These are phyloP conservation scores for Strobilomyces dryophilus DNA, from an alignment of 768 basidiomycete genomes.

Conservation along the genomic window DNA sequence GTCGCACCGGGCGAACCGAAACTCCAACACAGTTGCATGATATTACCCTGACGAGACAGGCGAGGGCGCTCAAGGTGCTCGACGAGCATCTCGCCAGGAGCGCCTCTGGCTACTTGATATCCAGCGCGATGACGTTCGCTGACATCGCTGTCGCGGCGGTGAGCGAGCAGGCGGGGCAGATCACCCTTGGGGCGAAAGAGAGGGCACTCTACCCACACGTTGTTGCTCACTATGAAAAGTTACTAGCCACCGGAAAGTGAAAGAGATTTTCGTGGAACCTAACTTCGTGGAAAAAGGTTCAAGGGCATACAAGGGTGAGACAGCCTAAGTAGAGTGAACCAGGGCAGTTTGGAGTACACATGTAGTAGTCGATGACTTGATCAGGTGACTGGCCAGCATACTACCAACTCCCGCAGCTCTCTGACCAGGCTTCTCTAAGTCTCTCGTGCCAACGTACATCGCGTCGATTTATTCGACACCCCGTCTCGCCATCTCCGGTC, in stretches of 20 bases:
- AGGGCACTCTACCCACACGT: constrained; percentile 23
- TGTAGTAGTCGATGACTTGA: too few species aligned
- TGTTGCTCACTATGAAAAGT: constrained; percentile 26
- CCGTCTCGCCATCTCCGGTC: too few species aligned
- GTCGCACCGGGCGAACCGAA: background rate
- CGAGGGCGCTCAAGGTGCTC: constrained; percentile 22
- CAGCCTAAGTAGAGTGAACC: background rate
- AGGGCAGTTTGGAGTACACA: too few species aligned
- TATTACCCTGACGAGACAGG: constrained; percentile 14
- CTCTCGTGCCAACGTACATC: too few species aligned
- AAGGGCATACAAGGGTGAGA: constrained; percentile 9
- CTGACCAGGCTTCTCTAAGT: too few species aligned
- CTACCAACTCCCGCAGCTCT: too few species aligned
- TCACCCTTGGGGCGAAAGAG: constrained; percentile 26
- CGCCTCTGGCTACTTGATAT: constrained; percentile 20
- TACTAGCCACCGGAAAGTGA: constrained; percentile 14
- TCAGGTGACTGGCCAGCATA: too few species aligned
- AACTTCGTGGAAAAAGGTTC: constrained; percentile 17
- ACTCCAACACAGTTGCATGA: constrained; percentile 14
- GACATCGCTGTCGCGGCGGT: constrained; percentile 23
- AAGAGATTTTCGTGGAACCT: constrained; percentile 15
- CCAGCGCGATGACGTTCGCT: constrained; percentile 22
- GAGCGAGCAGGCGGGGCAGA: constrained; percentile 17
- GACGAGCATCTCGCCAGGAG: constrained; percentile 20
- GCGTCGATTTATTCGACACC: too few species aligned